Percentiles rank a stretch among this genome's conserved stretches.
Conservation (phyloP, 768 basidiomycete genomes). For the Tulasnella sp. region DNA sequence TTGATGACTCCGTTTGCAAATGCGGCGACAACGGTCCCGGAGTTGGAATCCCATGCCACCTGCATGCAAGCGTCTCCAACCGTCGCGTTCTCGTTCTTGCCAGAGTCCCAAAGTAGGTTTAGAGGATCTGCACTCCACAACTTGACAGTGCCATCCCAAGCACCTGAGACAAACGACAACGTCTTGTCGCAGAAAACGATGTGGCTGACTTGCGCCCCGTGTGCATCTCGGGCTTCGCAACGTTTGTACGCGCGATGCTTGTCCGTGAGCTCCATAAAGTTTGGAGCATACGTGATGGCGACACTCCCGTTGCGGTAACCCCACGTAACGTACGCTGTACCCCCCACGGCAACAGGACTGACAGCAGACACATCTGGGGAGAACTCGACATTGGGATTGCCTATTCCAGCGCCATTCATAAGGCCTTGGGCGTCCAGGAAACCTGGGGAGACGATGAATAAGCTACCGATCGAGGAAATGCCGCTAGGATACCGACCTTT, state of each 20-base stretch:
- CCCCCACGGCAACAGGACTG: constrained; percentile 47
- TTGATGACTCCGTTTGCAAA: constrained; percentile 54
- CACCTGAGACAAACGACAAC: constrained; percentile 48
- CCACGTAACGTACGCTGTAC: constrained; percentile 66
- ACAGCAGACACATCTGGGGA: constrained; percentile 54
- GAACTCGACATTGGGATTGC: constrained; percentile 73
- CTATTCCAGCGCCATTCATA: constrained; percentile 53
- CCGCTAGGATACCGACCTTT: constrained; percentile 33
- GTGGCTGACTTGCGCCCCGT: constrained; percentile 56
- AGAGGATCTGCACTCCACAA: constrained; percentile 61
- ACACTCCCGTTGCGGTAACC: constrained; percentile 68
- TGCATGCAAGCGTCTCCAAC: constrained; percentile 13
- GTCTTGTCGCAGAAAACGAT: constrained; percentile 48
- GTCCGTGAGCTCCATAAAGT: constrained; percentile 54
- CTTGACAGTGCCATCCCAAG: constrained; percentile 63
- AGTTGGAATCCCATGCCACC: constrained; percentile 40
- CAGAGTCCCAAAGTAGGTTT: constrained; percentile 53
- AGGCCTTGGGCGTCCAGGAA: constrained; percentile 62
- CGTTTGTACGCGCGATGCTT: constrained; percentile 44
- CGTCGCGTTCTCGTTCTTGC: neutral
- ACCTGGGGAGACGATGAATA: constrained; percentile 37
- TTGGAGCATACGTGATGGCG: constrained; percentile 52
- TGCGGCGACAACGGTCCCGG: constrained; percentile 49
- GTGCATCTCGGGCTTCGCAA: constrained; percentile 55
- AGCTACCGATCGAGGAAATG: neutral